These are phyloP conservation scores for Letharia columbiana DNA, from an alignment of 495 filamentous ascomycete genomes.

Conservation along the genomic window DNA sequence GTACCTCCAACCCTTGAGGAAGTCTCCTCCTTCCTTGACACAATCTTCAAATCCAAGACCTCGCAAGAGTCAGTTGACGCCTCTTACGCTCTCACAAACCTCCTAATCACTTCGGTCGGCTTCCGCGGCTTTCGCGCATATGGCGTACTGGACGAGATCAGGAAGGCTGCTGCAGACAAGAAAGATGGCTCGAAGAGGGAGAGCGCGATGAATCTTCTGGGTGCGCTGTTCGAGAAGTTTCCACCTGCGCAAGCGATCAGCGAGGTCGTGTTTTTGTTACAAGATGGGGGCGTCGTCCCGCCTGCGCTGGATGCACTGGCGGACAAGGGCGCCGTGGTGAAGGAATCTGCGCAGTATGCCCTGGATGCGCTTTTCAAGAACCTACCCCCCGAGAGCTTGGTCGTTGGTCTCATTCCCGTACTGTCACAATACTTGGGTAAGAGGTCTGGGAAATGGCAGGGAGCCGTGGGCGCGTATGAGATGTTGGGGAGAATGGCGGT, in stretches of 20 bases:
- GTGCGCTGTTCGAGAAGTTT: constrained; percentile 85
- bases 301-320: constrained; percentile 76
- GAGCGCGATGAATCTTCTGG: constrained; percentile 89
- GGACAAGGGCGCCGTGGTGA: constrained; percentile 82
- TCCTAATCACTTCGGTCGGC: constrained; percentile 70
- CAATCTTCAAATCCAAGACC: constrained; percentile 68
- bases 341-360: constrained; percentile 88
- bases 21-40: constrained; percentile 60
- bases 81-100: constrained; percentile 70
- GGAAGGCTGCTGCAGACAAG: constrained; percentile 88
- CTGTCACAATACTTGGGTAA: constrained; percentile 67
- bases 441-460: constrained; percentile 88
- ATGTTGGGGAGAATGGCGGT: constrained; percentile 85
- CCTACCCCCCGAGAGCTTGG: constrained; percentile 71
- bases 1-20: constrained; percentile 62
- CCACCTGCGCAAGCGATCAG: constrained; percentile 66
- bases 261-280: constrained; percentile 71
- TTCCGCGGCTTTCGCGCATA: constrained; percentile 66
- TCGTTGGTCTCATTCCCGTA: constrained; percentile 67
- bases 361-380: constrained; percentile 77
- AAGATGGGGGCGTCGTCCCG: constrained; percentile 65
- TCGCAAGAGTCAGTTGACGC: constrained; percentile 83
- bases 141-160: constrained; percentile 58
- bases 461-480: constrained; percentile 73
- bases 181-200: constrained; percentile 81